Evolutionary conservation across 176 grass and related monocot genomes (phyloP).

Genomic region (bread wheat (Triticum aestivum)): DNA sequence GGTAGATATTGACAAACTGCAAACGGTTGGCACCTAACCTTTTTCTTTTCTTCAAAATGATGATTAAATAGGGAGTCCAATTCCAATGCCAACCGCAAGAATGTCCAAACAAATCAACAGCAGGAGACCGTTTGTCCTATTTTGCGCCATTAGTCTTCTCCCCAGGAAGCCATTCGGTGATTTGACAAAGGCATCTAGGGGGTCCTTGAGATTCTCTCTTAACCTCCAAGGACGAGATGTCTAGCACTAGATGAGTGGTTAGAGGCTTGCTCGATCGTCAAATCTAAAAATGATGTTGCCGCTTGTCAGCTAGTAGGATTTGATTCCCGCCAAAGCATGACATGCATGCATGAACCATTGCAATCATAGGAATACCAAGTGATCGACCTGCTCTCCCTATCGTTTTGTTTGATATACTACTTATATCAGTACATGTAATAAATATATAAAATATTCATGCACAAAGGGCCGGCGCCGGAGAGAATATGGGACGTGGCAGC

Average conservation of each 20-base stretch:
- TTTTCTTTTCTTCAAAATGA: background rate
- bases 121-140: background rate
- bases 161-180: background rate
- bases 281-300: constrained; percentile 40
- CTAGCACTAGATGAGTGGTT: constrained; percentile 35
- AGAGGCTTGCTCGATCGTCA: constrained; percentile 25
- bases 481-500: constrained; percentile 10
- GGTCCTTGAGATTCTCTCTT: constrained; percentile 29
- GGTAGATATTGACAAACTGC: background rate
- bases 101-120: constrained; percentile 1
- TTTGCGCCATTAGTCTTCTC: background rate
- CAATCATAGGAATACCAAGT: constrained; percentile 36
- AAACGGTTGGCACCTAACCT: background rate
- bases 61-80: background rate
- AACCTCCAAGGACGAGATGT: constrained; percentile 24
- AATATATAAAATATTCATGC: background rate
- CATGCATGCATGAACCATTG: constrained; percentile 37
- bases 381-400: background rate
- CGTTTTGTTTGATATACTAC: background rate
- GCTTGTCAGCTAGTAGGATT: constrained; percentile 54
- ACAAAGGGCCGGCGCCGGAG: background rate
- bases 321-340: constrained; percentile 42
- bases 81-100: background rate
- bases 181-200: constrained; percentile 45
- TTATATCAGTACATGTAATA: background rate